phyloP scores from a whole-genome alignment of 371 early-diverging fungal species.

The Mortierella sp. region DNA sequence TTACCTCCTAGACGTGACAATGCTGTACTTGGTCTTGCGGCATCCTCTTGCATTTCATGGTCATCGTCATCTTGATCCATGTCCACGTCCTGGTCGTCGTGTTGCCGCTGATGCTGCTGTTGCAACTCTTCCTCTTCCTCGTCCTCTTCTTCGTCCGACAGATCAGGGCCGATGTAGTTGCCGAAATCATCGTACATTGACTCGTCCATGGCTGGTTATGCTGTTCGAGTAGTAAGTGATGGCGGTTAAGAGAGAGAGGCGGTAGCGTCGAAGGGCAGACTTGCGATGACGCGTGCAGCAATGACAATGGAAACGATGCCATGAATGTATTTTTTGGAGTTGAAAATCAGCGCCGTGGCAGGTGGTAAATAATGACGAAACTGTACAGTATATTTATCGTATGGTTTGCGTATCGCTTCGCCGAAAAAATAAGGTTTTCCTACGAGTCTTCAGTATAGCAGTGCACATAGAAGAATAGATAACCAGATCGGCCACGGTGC shows the following conservation, averaged over 20 bases:
- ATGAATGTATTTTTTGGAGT: not conserved
- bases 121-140: conserved; percentile 54
- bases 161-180: conserved; percentile 97
- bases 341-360: not conserved
- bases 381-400: not conserved
- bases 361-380: not conserved
- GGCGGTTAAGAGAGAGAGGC: not conserved
- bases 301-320: not conserved
- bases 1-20: conserved; percentile 60
- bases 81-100: conserved; percentile 61
- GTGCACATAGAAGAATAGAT: conserved; percentile 48
- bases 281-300: conserved; percentile 3
- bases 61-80: conserved; percentile 56
- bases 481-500: conserved; percentile 34
- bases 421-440: not conserved
- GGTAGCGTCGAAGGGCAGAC: not conserved
- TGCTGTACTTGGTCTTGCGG: conserved; percentile 43
- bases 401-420: not conserved
- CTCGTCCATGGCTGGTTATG: conserved; percentile 75
- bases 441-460: conserved; percentile 7
- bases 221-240: not conserved
- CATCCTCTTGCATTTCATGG: conserved; percentile 37
- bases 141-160: conserved; percentile 77
- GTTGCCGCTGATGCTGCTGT: conserved; percentile 49
- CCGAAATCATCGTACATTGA: conserved; percentile 96